Conservation (phyloP, 139 green algal species). For the Chlorella vulgaris region DNA sequence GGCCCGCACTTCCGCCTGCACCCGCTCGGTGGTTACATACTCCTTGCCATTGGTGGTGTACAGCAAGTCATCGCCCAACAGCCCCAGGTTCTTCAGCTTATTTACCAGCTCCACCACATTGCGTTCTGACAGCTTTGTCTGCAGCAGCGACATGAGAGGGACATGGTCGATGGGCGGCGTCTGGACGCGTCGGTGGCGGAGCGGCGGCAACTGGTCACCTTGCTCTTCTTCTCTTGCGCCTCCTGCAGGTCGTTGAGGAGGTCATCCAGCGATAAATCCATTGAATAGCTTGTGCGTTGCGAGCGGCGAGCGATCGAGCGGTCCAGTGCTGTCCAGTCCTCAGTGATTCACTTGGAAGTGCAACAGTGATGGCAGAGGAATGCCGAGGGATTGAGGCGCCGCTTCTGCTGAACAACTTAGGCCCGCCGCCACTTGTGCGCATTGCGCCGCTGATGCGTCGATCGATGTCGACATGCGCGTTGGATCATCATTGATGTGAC, state of each 20-base stretch:
- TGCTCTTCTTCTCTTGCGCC: constrained; percentile 74
- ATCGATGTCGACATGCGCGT: too few species aligned
- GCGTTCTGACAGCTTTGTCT: constrained; percentile 77
- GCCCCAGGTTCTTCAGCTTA: constrained; percentile 79
- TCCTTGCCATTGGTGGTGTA: constrained; percentile 87
- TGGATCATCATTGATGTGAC: too few species aligned
- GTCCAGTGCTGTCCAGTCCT: too few species aligned
- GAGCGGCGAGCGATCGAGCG: too few species aligned
- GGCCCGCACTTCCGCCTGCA: constrained; percentile 62
- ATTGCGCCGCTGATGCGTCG: too few species aligned
- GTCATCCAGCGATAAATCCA: constrained; percentile 62
- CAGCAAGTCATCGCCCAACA: constrained; percentile 81
- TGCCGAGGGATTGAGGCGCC: too few species aligned
- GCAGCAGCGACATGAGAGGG: background rate
- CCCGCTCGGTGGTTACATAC: constrained; percentile 79
- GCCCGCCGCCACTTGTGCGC: too few species aligned
- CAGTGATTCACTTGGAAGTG: too few species aligned
- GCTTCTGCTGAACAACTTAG: too few species aligned
- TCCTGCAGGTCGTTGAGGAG: constrained; percentile 68
- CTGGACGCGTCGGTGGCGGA: too few species aligned
- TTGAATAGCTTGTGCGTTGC: background rate
- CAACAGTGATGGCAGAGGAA: too few species aligned
- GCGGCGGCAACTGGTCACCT: constrained; percentile 6
- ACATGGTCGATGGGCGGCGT: too few species aligned
- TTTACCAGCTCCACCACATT: constrained; percentile 91